Evolutionary conservation across 768 basidiomycete species (phyloP), one percentile per base, ranked within the genome.

Genomic region (Kwoniella bestiolae): DNA sequence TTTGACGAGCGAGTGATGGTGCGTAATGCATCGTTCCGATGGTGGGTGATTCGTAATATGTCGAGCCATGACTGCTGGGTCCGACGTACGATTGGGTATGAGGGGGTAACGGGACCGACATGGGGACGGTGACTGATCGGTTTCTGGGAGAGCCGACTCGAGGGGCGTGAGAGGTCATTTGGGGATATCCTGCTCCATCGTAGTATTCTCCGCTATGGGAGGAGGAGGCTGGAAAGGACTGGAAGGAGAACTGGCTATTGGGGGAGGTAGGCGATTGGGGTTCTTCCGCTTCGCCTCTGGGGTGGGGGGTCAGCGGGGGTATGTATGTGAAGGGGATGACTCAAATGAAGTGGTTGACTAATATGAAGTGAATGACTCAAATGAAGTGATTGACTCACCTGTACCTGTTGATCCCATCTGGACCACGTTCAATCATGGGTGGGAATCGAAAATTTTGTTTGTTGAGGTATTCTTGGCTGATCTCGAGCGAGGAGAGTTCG

Each of bases 371-470:
- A 35, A 46, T 44, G 64, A 12, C 11, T 31, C 11, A 28, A 21
- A 6, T 25, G 32, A 26, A 5, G n/a, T 12, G 44, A 52, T 12
- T 5, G 5, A 72, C 76, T 62, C 64, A 76, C 77, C 77, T 86
- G 79, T 94, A 96, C 34, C 90, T 85, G 29, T 88, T 88, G 16
- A 90, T 74, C 55, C 94, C 94, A 78, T 95, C 92, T 5, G 86
- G 84, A 49, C 90, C 93, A 26, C 91, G 83, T 73, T 94, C 92
- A 52, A 94, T 89, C 80, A 91, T 87, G 32, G 93, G 93, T 3
- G 92, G 91, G 74, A 91, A 89, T 35, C 94, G 87, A 71, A 97
- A 98, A 75, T 94, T 91, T 0, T 90, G 90, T 74, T 91, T 91
- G 76, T 92, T 89, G 58, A 98, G 86, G 72, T 94, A 94, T 70